Conservation (phyloP, 73 alveolate species). For the Paramecium tetraurelia region DNA sequence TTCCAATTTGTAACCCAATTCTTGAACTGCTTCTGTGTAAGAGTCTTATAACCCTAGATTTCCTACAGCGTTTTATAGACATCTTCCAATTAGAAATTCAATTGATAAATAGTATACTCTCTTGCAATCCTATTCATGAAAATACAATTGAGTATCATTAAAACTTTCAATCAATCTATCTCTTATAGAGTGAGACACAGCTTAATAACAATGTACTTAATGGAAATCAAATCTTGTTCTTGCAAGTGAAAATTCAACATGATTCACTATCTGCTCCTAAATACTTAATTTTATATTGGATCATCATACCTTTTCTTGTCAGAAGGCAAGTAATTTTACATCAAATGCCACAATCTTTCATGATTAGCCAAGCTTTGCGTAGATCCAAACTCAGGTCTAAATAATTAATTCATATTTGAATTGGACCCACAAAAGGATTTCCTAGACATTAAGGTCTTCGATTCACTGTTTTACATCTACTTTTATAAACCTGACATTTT, state of each 20-base stretch:
- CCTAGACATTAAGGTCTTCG: slow-evolving; percentile 10
- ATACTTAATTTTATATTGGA: slow-evolving; percentile 47
- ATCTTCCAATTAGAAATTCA: slow-evolving; percentile 97
- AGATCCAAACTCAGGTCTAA: slow-evolving; percentile 48
- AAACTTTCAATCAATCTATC: slow-evolving; percentile 95
- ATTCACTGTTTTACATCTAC: not conserved
- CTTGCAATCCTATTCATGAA: slow-evolving; percentile 75
- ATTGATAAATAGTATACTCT: slow-evolving; percentile 94
- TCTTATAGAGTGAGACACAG: slow-evolving; percentile 89
- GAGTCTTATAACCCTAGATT: slow-evolving; percentile 89
- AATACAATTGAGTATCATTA: slow-evolving; percentile 86
- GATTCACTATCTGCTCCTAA: slow-evolving; percentile 53
- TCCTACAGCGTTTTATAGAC: slow-evolving; percentile 94
- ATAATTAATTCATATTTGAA: slow-evolving; percentile 14
- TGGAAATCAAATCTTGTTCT: slow-evolving; percentile 64
- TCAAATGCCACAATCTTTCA: slow-evolving; percentile 13
- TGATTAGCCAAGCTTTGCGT: slow-evolving; percentile 30
- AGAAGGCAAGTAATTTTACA: slow-evolving; percentile 11
- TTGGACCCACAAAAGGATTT: slow-evolving; percentile 48
- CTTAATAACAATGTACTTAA: slow-evolving; percentile 57
- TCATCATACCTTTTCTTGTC: slow-evolving; percentile 32
- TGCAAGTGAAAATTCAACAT: slow-evolving; percentile 59
- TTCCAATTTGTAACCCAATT: slow-evolving; percentile 90
- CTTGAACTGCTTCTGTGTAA: slow-evolving; percentile 91
- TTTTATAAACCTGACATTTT: not conserved